Evolutionary conservation across 345 rosid species (phyloP), one percentile per base, ranked within the genome.

Genomic region (Citrus cavaleriei): DNA sequence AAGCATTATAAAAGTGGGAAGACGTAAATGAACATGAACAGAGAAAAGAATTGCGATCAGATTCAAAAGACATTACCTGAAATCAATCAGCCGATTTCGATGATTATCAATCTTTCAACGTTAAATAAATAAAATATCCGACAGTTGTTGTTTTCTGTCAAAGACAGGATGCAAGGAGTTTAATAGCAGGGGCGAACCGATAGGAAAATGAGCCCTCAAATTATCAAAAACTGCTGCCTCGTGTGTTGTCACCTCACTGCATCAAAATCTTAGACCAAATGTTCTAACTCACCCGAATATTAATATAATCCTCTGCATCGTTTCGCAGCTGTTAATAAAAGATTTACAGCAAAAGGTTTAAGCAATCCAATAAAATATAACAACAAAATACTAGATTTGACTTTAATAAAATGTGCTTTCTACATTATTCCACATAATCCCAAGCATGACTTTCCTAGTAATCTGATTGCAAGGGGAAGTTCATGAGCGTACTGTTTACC

Each of bases 291-390:
- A 83, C 88, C 86, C 85, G 92, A 81, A 92, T 89, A 84, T 89
- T 92, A 64, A 92, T 90, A 74, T 90, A 88, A 82, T 92, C 95
- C 83, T 92, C 93, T 7, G 95, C 90, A 74, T 90, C 95, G 68
- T 91, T 93, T n/a, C 95, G 91, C 86, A 92, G 79, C 95, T 85
- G 85, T 62, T 62, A 21, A 68, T 62, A 67, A 28, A 79, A 81
- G 68, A 64, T 68, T 10, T 63, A 75, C 60, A 65, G 9, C 49
- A 40, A 9, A 40, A 40, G 46, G 46, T 40, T 9, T 10, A 9
- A 42, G 14, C 49, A 42, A 42, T 42, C 49, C 49, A 10, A 42
- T 14, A 42, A 42, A 10, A 10, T 42, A 42, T 42, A 42, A 38
- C 62, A 9, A 24, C 16, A 62, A 8, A 46, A 73, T 40, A n/a